Conservation (phyloP, 116 monocot genomes). For the Phalaenopsis hybrid region DNA sequence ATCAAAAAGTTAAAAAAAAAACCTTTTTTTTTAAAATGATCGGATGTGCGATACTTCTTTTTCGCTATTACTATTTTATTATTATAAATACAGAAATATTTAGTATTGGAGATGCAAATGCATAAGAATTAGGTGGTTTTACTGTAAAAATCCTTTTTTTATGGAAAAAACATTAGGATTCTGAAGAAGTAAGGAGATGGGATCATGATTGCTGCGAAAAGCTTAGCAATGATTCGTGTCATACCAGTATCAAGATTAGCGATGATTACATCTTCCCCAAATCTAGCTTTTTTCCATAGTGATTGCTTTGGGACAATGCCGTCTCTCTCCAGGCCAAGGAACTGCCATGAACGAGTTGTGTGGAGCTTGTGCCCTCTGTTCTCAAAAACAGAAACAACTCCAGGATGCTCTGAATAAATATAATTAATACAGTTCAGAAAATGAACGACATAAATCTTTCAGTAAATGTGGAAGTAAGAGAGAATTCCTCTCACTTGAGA, state of each 20-base stretch:
- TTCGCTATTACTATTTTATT: too few relatives aligned
- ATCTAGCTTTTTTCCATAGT: constrained; percentile 51
- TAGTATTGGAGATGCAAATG: too few relatives aligned
- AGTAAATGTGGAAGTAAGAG: not conserved
- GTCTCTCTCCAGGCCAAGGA: constrained; percentile 41
- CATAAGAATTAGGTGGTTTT: too few relatives aligned
- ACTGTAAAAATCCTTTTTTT: too few relatives aligned
- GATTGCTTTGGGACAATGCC: constrained; percentile 35
- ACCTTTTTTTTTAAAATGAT: too few relatives aligned
- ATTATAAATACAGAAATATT: too few relatives aligned
- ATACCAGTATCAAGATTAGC: constrained; percentile 68
- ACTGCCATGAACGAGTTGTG: constrained; percentile 78
- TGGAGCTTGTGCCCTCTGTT: constrained; percentile 41
- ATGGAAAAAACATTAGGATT: too few relatives aligned
- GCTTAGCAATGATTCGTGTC: not conserved
- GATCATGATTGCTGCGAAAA: not conserved
- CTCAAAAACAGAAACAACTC: constrained; percentile 61
- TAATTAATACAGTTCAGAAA: not conserved
- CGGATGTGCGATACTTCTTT: too few relatives aligned
- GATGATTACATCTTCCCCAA: constrained; percentile 69
- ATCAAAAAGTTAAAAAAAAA: too few relatives aligned
- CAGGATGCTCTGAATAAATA: constrained; percentile 36
- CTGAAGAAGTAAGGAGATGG: not conserved
- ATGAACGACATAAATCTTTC: not conserved
- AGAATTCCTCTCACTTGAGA: constrained; percentile 27